Conservation (phyloP, 176 grass and related monocot species). For the Tuctoria greenei region DNA sequence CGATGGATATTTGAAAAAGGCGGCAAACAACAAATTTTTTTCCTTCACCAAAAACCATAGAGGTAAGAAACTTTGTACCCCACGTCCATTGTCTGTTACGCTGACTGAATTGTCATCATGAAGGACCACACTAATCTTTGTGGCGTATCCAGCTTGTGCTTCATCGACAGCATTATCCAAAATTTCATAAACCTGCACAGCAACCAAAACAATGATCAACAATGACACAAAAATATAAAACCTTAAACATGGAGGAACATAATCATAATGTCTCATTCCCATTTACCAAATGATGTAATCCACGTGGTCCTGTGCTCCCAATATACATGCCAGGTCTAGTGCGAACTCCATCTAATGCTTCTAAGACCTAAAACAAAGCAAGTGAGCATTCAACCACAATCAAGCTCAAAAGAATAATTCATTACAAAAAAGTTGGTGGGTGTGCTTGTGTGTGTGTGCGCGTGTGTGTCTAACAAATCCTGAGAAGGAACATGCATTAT, state of each 20-base stretch:
- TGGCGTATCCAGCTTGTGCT: conserved; percentile 80
- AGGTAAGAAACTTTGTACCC: conserved; percentile 60
- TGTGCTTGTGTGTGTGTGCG: too few species aligned
- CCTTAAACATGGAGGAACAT: neutral
- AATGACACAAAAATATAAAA: conserved; percentile 22
- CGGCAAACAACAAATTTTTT: neutral
- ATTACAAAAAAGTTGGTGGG: too few species aligned
- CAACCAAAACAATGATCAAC: conserved; percentile 18
- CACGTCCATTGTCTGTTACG: conserved; percentile 83
- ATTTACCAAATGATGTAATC: conserved; percentile 94
- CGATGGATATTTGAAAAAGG: neutral
- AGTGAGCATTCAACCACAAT: conserved; percentile 34
- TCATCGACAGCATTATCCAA: conserved; percentile 97
- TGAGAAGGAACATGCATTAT: neutral
- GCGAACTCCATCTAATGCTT: conserved; percentile 93
- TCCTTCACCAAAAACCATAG: conserved; percentile 12
- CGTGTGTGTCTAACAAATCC: neutral
- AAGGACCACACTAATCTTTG: conserved; percentile 75
- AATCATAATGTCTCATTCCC: conserved; percentile 17
- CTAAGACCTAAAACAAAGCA: conserved; percentile 67
- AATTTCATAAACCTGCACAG: conserved; percentile 78
- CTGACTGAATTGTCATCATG: conserved; percentile 92
- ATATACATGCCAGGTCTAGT: conserved; percentile 99
- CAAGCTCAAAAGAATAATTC: neutral
- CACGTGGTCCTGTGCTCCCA: conserved; percentile 91